Evolutionary conservation across 2,329 filamentous ascomycete species (phyloP).

Genomic region (Talaromyces islandicus): DNA sequence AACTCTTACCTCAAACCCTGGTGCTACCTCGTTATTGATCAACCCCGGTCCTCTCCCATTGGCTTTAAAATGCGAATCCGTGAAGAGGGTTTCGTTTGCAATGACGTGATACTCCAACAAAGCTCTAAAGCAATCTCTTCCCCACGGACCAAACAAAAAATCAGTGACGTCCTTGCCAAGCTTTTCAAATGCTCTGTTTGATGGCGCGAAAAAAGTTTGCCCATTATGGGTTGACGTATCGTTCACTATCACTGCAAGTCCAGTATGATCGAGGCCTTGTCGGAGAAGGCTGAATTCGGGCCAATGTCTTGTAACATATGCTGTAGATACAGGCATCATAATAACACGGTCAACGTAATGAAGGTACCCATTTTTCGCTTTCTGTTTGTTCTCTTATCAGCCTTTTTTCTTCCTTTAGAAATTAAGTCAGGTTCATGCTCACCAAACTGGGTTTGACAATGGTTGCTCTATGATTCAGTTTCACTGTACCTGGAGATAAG

Average conservation of each 20-base stretch:
- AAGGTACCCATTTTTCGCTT: not conserved
- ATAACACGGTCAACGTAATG: not conserved
- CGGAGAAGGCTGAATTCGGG: constrained; percentile 1
- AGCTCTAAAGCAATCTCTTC: constrained; percentile 69
- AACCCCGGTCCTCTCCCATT: not conserved
- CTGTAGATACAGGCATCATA: not conserved
- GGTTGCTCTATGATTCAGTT: not conserved
- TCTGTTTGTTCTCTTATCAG: not conserved
- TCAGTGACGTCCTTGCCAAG: constrained; percentile 69
- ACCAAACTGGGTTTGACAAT: not conserved
- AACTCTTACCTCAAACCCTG: not conserved
- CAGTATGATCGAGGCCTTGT: not conserved
- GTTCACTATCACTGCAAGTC: not conserved
- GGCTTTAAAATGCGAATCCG: constrained; percentile 44
- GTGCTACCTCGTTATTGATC: not conserved
- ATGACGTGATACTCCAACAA: constrained; percentile 75
- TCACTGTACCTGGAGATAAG: not conserved
- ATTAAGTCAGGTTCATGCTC: not conserved
- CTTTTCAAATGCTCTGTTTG: constrained; percentile 71
- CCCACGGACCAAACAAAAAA: constrained; percentile 75
- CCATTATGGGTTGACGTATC: constrained; percentile 44
- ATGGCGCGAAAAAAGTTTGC: constrained; percentile 74
- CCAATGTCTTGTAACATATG: not conserved
- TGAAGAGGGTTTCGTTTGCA: constrained; percentile 70
- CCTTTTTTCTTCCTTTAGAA: not conserved